These are phyloP conservation scores for Logfia minima DNA, from an alignment of 129 eudicot species.

Conservation along the genomic window DNA sequence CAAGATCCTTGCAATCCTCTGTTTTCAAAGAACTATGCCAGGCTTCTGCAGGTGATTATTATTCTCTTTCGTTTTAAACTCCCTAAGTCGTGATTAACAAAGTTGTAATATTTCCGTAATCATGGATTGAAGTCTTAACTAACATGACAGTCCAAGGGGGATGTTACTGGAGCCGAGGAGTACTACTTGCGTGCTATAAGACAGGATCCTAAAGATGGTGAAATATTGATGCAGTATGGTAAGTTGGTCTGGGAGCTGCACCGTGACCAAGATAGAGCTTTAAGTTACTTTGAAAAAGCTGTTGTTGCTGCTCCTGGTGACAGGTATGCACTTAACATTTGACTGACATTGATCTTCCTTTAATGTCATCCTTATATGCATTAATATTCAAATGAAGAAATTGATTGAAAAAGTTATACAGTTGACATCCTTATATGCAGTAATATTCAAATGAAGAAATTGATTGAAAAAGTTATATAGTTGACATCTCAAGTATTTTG, in stretches of 20 bases:
- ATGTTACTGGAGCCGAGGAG: conserved; percentile 60
- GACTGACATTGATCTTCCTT: not conserved
- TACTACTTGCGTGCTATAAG: conserved; percentile 51
- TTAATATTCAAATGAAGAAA: no score
- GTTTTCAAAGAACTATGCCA: conserved; percentile 51
- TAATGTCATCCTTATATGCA: not conserved
- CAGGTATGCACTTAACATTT: conserved; percentile 39
- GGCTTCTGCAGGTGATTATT: conserved; percentile 47
- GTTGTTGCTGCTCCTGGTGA: conserved; percentile 53
- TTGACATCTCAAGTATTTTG: not conserved
- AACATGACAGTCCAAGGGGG: conserved; percentile 51
- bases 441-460: not conserved
- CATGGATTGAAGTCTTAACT: not conserved
- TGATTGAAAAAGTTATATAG: not conserved
- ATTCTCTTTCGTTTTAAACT: not conserved
- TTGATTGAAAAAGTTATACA: not conserved
- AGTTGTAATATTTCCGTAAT: not conserved
- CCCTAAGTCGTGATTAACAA: not conserved
- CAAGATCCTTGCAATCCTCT: conserved; percentile 56
- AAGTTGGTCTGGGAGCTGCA: conserved; percentile 66
- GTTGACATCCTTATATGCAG: not conserved
- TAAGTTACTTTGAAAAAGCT: conserved; percentile 57
- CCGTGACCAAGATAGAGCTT: conserved; percentile 56
- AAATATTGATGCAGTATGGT: conserved; percentile 51
- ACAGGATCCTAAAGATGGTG: conserved; percentile 68